Evolutionary conservation across 192 early-diverging fungal species (phyloP).

Genomic region (Coemansia sp.): DNA sequence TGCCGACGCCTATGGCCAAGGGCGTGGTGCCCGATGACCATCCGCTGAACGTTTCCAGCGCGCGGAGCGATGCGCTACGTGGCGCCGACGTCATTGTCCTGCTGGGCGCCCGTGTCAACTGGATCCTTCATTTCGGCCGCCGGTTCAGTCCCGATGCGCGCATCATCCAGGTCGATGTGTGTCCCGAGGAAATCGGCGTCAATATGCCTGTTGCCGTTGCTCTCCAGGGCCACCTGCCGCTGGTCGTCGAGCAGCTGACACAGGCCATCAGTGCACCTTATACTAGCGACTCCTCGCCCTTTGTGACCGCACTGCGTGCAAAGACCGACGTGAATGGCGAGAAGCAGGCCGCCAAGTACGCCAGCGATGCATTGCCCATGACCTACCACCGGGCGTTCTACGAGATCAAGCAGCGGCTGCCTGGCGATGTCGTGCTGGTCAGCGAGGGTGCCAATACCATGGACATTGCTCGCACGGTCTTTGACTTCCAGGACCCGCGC

Average conservation of each 20-base stretch:
- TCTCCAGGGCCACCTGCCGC: conserved; percentile 62
- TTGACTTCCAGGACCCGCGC: conserved; percentile 63
- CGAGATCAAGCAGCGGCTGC: conserved; percentile 64
- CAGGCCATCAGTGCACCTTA: conserved; percentile 26
- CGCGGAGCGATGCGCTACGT: conserved; percentile 63
- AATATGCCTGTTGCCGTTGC: conserved; percentile 55
- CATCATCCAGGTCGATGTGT: conserved; percentile 72
- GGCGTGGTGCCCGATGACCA: conserved; percentile 68
- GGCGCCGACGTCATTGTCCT: conserved; percentile 68
- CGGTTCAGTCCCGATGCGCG: conserved; percentile 58
- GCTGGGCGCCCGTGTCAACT: conserved; percentile 69
- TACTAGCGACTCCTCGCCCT: conserved; percentile 19
- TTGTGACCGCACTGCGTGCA: conserved; percentile 20
- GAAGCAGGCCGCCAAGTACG: conserved; percentile 47
- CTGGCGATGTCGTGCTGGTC: conserved; percentile 58
- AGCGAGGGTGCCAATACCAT: conserved; percentile 79
- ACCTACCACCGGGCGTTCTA: conserved; percentile 67
- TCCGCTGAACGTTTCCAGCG: conserved; percentile 61
- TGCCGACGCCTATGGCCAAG: conserved; percentile 75
- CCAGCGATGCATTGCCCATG: conserved; percentile 55
- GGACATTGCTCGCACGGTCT: conserved; percentile 75
- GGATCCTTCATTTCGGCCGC: conserved; percentile 73
- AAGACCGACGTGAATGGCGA: conserved; percentile 51
- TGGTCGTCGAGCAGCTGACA: conserved; percentile 58
- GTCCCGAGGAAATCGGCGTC: conserved; percentile 64